Conservation (phyloP, 176 grass and related monocot genomes). For the Oryza longistaminata region DNA sequence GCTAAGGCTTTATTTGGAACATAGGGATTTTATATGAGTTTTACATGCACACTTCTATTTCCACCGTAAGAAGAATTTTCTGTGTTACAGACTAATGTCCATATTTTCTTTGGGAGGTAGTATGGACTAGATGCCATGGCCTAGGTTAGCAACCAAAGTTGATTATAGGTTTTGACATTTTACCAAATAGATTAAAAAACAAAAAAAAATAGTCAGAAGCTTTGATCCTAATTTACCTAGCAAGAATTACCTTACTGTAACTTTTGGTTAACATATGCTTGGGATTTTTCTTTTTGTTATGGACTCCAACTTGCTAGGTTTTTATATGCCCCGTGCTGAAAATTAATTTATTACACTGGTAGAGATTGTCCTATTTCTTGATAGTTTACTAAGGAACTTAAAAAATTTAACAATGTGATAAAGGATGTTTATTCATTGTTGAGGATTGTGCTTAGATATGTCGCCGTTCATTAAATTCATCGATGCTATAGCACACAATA, state of each 20-base stretch:
- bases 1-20: not conserved
- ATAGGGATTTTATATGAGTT: not conserved
- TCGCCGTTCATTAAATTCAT: not conserved
- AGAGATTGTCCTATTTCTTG: no score
- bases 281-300: no score
- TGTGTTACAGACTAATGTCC: not conserved
- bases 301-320: not conserved
- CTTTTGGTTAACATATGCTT: not conserved
- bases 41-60: not conserved
- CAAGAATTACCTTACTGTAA: not conserved
- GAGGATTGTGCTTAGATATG: not conserved
- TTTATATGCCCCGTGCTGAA: not conserved
- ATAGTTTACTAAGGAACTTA: no score
- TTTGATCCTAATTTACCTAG: not conserved
- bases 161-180: not conserved
- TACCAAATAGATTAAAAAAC: not conserved
- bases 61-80: not conserved
- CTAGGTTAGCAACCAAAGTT: not conserved
- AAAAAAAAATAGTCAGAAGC: not conserved
- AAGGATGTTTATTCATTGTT: not conserved
- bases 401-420: not conserved
- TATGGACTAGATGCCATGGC: not conserved
- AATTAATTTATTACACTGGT: not conserved
- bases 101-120: not conserved
- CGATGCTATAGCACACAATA: not conserved